Conservation (phyloP, 257 asterid species). For the Forsythia viridissima region DNA sequence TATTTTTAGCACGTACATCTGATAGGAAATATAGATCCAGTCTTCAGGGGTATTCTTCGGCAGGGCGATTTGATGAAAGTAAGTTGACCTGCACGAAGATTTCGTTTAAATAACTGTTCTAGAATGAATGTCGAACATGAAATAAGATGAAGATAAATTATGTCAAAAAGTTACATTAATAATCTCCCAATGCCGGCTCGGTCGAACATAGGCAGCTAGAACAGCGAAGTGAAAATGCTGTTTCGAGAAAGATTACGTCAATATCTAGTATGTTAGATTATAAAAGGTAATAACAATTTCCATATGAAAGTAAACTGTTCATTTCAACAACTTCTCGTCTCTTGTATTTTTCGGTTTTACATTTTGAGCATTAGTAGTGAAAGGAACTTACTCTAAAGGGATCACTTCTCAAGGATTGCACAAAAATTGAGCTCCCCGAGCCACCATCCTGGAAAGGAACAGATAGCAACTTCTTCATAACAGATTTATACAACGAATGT, state of each 20-base stretch:
- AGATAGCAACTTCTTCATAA: not conserved
- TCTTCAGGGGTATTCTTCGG: slow-evolving; percentile 26
- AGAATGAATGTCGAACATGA: not conserved
- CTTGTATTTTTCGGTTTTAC: not conserved
- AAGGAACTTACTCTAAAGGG: slow-evolving; percentile 68
- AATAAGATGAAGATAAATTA: not conserved
- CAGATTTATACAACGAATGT: not conserved
- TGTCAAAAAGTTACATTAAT: slow-evolving; percentile 48
- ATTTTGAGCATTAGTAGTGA: not conserved
- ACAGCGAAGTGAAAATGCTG: slow-evolving; percentile 85
- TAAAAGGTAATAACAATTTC: not conserved
- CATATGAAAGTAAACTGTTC: not conserved
- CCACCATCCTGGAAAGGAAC: slow-evolving; percentile 40
- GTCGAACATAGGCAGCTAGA: slow-evolving; percentile 57
- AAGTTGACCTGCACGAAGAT: slow-evolving; percentile 58
- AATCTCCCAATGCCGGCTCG: slow-evolving; percentile 50
- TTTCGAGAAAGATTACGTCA: not conserved
- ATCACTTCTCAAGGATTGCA: slow-evolving; percentile 82
- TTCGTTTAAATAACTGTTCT: not conserved
- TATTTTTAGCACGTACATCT: not conserved
- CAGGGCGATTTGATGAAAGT: slow-evolving; percentile 47
- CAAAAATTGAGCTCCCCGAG: slow-evolving; percentile 50
- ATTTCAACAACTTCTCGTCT: not conserved
- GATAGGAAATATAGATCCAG: not conserved
- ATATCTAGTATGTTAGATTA: slow-evolving; percentile 1